phyloP scores from a whole-genome alignment of 805 yeast genomes.

The Saccharomycopsis sp. region DNA sequence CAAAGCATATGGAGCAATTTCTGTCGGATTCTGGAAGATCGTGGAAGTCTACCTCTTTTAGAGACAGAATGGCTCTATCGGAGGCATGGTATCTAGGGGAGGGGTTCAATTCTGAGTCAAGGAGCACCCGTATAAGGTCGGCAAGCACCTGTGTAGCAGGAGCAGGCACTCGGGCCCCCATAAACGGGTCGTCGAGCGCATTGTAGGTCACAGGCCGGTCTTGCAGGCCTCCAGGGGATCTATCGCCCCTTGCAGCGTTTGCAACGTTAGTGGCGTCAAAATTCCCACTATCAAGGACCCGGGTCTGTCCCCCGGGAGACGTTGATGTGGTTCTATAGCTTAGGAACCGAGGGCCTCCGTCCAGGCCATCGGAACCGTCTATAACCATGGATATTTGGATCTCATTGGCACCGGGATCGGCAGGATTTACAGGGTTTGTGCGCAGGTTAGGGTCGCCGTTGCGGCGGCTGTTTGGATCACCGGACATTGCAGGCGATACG shows the following conservation, averaged over 20 bases:
- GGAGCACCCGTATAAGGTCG: background rate
- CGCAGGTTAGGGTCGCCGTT: too few species aligned
- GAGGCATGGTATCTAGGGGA: conserved; percentile 17
- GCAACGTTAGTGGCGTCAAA: too few species aligned
- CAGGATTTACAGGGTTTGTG: background rate
- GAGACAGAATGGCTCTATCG: conserved; percentile 16
- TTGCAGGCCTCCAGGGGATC: too few species aligned
- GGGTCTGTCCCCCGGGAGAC: background rate
- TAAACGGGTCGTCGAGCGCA: too few species aligned
- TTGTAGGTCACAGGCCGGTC: too few species aligned
- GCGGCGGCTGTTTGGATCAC: too few species aligned
- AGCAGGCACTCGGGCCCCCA: background rate
- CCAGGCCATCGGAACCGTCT: background rate
- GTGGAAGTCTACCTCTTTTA: conserved; percentile 8
- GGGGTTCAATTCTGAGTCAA: too few species aligned
- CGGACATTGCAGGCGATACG: too few species aligned
- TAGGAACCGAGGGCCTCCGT: background rate
- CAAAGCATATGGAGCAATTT: conserved; percentile 21
- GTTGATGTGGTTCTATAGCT: background rate
- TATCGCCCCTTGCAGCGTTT: too few species aligned
- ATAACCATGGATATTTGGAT: background rate
- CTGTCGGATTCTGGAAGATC: conserved; percentile 14
- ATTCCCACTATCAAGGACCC: background rate
- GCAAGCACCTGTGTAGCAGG: too few species aligned
- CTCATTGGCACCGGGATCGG: background rate